Evolutionary conservation across 2,329 filamentous ascomycete genomes (phyloP).

Genomic region (Escovopsis sp.): DNA sequence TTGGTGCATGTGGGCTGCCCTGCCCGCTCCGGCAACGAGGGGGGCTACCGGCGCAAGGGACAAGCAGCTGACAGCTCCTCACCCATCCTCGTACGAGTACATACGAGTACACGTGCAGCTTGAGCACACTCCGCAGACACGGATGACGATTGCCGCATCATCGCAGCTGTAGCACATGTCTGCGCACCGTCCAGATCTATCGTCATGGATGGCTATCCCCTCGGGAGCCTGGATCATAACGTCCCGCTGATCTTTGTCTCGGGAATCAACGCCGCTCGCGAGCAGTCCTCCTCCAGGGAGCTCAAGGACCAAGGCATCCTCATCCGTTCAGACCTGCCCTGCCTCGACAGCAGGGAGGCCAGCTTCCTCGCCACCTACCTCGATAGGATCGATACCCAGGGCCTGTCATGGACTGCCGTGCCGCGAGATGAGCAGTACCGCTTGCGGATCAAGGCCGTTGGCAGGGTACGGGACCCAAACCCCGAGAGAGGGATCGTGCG

Average conservation of each 20-base stretch:
- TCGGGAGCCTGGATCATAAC: slow-evolving; percentile 72
- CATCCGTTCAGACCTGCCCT: slow-evolving; percentile 57
- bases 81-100: too few relatives aligned
- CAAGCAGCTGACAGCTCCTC: too few relatives aligned
- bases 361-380: slow-evolving; percentile 53
- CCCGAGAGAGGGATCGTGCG: slow-evolving; percentile 1
- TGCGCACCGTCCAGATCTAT: slow-evolving; percentile 6
- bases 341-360: slow-evolving; percentile 50
- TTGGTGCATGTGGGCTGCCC: too few relatives aligned
- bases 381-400: slow-evolving; percentile 46
- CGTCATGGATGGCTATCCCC: slow-evolving; percentile 65
- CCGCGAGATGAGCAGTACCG: slow-evolving; percentile 36
- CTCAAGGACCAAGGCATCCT: slow-evolving; percentile 44
- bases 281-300: slow-evolving; percentile 30
- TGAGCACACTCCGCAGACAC: slow-evolving; percentile 2
- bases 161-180: slow-evolving; percentile 4
- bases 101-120: not conserved
- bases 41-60: too few relatives aligned
- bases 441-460: slow-evolving; percentile 59
- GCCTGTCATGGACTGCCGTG: slow-evolving; percentile 52
- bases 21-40: too few relatives aligned
- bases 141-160: slow-evolving; percentile 1
- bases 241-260: slow-evolving; percentile 72
- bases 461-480: slow-evolving; percentile 50
- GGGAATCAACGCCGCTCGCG: slow-evolving; percentile 43